A percentile compares a stretch with the other conserved stretches of the same genome.
phyloP scores from a whole-genome alignment of 2,329 filamentous ascomycete genomes.

The Neonectria hederae region DNA sequence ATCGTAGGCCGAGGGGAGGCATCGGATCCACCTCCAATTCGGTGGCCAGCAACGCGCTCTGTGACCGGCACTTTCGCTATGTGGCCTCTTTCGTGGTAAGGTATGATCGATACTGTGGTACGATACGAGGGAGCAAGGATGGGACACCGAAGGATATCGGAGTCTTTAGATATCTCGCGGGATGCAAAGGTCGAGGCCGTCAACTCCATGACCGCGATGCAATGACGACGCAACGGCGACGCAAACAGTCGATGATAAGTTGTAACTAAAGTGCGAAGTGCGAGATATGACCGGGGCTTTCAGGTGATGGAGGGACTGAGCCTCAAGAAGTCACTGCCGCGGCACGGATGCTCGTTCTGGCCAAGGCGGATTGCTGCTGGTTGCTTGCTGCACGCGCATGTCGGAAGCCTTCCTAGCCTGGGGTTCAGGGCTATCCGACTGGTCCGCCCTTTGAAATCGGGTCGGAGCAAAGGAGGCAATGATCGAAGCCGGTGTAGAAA shows the following conservation, averaged over 20 bases:
- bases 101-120: not conserved
- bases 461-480: not conserved
- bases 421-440: not conserved
- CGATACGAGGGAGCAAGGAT: not conserved
- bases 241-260: not conserved
- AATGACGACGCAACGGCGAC: not conserved
- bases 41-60: not conserved
- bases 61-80: not conserved
- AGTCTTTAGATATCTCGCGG: not conserved
- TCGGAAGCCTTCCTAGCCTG: not conserved
- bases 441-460: not conserved
- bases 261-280: no score
- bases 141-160: not conserved
- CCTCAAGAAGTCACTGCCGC: slow-evolving; percentile 5
- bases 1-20: not conserved
- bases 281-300: not conserved
- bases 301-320: not conserved
- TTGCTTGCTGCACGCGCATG: not conserved
- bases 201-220: not conserved
- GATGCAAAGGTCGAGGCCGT: not conserved
- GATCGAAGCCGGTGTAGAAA: slow-evolving; percentile 19
- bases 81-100: not conserved
- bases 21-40: slow-evolving; percentile 23
- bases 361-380: not conserved
- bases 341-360: slow-evolving; percentile 7